Percentiles rank a stretch among this genome's conserved stretches.
These are phyloP conservation scores for Taphrina sp. DNA, from an alignment of 1,139 yeast species.

Conservation along the genomic window DNA sequence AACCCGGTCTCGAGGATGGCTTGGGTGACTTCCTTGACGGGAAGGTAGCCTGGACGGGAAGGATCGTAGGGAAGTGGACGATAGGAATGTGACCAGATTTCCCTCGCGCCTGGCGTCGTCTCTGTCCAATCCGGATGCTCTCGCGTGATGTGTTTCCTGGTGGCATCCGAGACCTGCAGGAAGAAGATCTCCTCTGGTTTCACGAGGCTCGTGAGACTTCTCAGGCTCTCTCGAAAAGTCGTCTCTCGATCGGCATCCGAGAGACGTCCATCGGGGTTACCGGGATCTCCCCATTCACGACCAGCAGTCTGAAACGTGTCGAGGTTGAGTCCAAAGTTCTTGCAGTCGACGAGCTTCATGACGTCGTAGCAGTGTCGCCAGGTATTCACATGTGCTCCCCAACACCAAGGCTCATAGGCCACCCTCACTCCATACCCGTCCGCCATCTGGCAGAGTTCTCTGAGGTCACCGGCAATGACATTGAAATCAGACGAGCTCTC, in stretches of 20 bases:
- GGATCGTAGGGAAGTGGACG: constrained; percentile 33
- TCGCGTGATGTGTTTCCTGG: constrained; percentile 19
- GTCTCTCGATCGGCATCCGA: constrained; percentile 1
- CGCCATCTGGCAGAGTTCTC: constrained; percentile 30
- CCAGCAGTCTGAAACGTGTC: constrained; percentile 35
- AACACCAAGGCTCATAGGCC: constrained; percentile 35
- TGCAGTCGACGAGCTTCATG: constrained; percentile 29
- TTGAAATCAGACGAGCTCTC: constrained; percentile 24
- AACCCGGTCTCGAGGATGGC: constrained; percentile 29
- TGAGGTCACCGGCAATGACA: constrained; percentile 30
- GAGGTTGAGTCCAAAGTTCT: constrained; percentile 33
- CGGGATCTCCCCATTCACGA: constrained; percentile 35
- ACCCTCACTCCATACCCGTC: constrained; percentile 25
- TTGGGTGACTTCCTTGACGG: constrained; percentile 24
- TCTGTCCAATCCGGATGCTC: constrained; percentile 27
- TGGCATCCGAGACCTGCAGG: constrained; percentile 33
- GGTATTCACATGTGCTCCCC: constrained; percentile 34
- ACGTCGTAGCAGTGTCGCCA: constrained; percentile 33
- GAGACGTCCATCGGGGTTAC: constrained; percentile 16
- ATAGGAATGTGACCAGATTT: constrained; percentile 32
- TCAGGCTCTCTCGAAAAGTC: constrained; percentile 13
- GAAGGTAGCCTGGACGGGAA: constrained; percentile 29
- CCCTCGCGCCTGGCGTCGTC: constrained; percentile 14
- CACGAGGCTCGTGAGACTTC: constrained; percentile 19
- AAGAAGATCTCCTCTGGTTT: constrained; percentile 31